Base-by-base conservation (phyloP, 805 yeast species). In the Kodamaea jinghongensis region DNA sequence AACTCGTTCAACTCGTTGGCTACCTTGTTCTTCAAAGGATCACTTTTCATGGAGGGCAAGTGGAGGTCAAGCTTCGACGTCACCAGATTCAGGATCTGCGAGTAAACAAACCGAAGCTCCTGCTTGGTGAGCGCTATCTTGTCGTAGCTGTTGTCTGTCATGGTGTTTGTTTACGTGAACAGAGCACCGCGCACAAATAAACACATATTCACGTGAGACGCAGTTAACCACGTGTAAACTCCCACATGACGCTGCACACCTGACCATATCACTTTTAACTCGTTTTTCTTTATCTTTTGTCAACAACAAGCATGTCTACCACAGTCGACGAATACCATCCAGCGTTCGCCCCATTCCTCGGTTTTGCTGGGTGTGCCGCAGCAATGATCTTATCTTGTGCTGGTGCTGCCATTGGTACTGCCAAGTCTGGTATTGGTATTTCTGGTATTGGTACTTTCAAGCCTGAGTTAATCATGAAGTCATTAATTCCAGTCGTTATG, bases 401-500 rank as follows among this genome's bases (percentile, higher is more conserved):
- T n/a, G 99, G 99, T 47, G 98, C 99, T 4, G 98, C 98, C 45
- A 83, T 89, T 51, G 99, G 99, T 43, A 91, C 98, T 3, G 98
- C 98, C 46, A 93, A 93, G 66, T 86, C 96, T 32, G 99, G 99
- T 43, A 83, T 93, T 48, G 99, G 99, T 75, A 93, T 93, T 54
- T 72, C 97, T 23, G 99, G 98, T 74, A 89, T 93, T 50, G 97
- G 98, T 73, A 85, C 96, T 34, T 93, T 91, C 70, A 86, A 86
- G 61, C 99, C 99, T 9, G 99, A 93, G 57, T 73, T 93, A 56
- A 89, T 93, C 56, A 93, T 93, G 98, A 86, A 84, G 64, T 84
- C 93, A 6, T 73, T 93, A 36, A 90, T 93, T 52, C 99, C 99
- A 12, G 99, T 93, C 34, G 96, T 93, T 49, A 89, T 93, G 96